phyloP scores from a whole-genome alignment of 192 early-diverging fungal species.

The Backusella morwellensis region DNA sequence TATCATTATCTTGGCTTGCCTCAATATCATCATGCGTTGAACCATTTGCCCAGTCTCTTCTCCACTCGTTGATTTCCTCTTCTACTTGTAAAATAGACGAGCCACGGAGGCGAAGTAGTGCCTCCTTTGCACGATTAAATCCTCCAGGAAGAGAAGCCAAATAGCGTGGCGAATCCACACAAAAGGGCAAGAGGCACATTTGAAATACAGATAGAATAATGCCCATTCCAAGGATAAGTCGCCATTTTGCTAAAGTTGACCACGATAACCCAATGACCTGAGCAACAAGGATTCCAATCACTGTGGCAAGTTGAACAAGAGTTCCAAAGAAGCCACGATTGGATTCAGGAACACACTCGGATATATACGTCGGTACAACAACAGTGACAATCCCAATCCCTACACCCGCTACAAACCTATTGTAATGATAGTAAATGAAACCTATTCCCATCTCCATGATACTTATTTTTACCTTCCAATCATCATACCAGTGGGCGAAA shows the following conservation, averaged over 20 bases:
- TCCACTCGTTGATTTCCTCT: constrained; percentile 54
- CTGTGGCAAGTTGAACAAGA: constrained; percentile 83
- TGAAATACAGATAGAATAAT: constrained; percentile 62
- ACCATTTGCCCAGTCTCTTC: constrained; percentile 26
- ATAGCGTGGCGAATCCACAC: constrained; percentile 80
- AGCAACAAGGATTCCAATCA: constrained; percentile 75
- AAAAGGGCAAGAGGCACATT: constrained; percentile 60
- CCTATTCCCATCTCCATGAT: too few species aligned
- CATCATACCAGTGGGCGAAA: constrained; percentile 43
- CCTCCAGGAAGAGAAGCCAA: constrained; percentile 55
- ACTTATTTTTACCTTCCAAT: constrained; percentile 47
- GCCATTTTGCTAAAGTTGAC: constrained; percentile 65
- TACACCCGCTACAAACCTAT: constrained; percentile 64
- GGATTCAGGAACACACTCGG: constrained; percentile 68
- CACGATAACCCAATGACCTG: constrained; percentile 67
- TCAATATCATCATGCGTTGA: constrained; percentile 16
- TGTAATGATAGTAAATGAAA: too few species aligned
- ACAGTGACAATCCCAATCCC: constrained; percentile 75
- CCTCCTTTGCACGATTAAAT: constrained; percentile 45
- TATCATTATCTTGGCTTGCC: background rate
- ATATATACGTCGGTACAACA: constrained; percentile 78
- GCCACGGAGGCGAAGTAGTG: constrained; percentile 59
- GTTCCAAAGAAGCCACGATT: constrained; percentile 74
- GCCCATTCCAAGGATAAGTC: constrained; percentile 65
- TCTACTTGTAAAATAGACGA: constrained; percentile 38